A percentile compares a stretch with the other conserved stretches of the same genome.
These are phyloP conservation scores for Phytopythium boreale DNA, from an alignment of 352 stramenopile species.

Conservation along the genomic window DNA sequence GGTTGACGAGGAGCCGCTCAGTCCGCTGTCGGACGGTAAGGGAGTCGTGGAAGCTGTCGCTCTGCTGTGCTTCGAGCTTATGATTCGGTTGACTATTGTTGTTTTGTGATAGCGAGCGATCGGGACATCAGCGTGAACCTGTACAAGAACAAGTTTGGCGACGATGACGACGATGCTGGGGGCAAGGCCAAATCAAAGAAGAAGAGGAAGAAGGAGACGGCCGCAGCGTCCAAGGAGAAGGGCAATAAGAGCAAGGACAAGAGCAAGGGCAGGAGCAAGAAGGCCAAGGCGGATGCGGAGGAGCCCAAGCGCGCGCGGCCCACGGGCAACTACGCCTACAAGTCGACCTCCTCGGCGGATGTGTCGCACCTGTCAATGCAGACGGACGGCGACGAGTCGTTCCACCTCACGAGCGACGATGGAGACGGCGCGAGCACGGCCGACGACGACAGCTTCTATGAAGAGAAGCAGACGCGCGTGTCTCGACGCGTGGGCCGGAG, in stretches of 20 bases:
- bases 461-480: slow-evolving; percentile 18
- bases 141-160: slow-evolving; percentile 11
- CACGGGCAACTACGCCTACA: slow-evolving; percentile 47
- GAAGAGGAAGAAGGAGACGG: slow-evolving; percentile 23
- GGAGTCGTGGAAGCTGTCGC: slow-evolving; percentile 2
- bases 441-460: slow-evolving; percentile 51
- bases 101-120: slow-evolving; percentile 42
- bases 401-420: slow-evolving; percentile 40
- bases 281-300: slow-evolving; percentile 11
- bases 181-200: slow-evolving; percentile 18
- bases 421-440: slow-evolving; percentile 34
- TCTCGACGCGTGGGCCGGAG: slow-evolving; percentile 17
- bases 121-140: slow-evolving; percentile 25
- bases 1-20: slow-evolving; percentile 55
- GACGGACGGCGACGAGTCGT: slow-evolving; percentile 65
- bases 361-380: slow-evolving; percentile 42
- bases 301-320: slow-evolving; percentile 27
- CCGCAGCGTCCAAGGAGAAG: slow-evolving; percentile 23
- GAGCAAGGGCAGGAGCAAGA: slow-evolving; percentile 17
- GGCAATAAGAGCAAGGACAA: slow-evolving; percentile 7
- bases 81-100: neutral
- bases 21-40: slow-evolving; percentile 62
- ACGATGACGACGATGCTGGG: slow-evolving; percentile 26
- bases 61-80: neutral
- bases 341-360: slow-evolving; percentile 37